Conservation (phyloP, 225 moss, liverwort and hornwort genomes). For the Rhytidiadelphus loreus region DNA sequence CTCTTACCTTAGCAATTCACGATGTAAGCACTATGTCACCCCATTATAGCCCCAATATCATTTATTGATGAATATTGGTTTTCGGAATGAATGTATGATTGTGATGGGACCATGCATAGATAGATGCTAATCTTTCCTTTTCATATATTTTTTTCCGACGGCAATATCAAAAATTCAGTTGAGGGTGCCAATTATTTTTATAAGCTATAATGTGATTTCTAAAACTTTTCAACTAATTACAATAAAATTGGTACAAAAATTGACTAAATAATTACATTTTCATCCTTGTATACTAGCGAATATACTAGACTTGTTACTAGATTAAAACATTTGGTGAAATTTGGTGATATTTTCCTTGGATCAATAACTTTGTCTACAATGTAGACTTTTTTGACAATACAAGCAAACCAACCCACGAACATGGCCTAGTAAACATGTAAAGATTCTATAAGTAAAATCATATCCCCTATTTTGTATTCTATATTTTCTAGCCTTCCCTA, state of each 20-base stretch:
- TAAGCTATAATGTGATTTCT: no score
- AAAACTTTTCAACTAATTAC: neutral
- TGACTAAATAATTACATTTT: neutral
- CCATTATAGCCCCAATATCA: neutral
- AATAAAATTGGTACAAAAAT: neutral
- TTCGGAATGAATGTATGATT: neutral
- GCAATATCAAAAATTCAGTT: neutral
- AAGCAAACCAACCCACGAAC: neutral
- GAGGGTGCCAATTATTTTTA: neutral
- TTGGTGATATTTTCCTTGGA: accelerated
- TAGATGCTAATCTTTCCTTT: neutral
- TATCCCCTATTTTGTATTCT: neutral
- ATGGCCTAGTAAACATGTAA: neutral
- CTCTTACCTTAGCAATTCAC: neutral
- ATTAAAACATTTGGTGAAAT: neutral
- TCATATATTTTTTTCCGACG: neutral
- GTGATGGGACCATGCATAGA: accelerated
- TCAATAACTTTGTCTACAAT: accelerated
- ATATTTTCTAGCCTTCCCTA: neutral
- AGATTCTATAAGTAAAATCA: neutral
- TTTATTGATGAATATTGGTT: neutral
- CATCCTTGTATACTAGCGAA: neutral
- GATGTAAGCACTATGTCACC: neutral
- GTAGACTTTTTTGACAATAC: accelerated
- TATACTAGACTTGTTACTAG: no score